Conservation (phyloP, 352 stramenopile species). For the Halophytophthora polymorphica region DNA sequence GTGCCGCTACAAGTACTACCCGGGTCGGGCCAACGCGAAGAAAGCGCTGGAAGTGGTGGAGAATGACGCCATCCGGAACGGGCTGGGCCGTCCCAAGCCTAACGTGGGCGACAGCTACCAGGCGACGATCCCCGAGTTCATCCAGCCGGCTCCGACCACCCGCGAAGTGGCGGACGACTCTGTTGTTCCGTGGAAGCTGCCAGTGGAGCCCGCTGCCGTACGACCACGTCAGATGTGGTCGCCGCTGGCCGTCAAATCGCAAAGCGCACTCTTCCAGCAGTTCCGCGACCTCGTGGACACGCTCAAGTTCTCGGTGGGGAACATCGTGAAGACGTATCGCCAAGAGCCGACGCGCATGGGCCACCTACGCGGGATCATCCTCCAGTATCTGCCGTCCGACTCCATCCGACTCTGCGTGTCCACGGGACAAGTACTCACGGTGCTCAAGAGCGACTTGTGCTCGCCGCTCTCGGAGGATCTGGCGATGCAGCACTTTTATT, state of each 20-base stretch:
- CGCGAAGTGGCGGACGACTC: conserved; percentile 12
- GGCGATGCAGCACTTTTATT: conserved; percentile 64
- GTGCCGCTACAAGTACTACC: conserved; percentile 84
- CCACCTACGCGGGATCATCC: conserved; percentile 63
- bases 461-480: conserved; percentile 70
- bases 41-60: conserved; percentile 66
- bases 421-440: conserved; percentile 39
- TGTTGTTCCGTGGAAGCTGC: conserved; percentile 31
- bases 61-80: conserved; percentile 67
- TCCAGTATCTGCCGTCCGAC: conserved; percentile 42
- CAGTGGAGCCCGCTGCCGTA: conserved; percentile 12
- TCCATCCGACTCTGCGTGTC: conserved; percentile 56
- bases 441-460: conserved; percentile 57
- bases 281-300: conserved; percentile 56
- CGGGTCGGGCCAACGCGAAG: conserved; percentile 52
- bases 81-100: conserved; percentile 56
- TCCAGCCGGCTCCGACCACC: conserved; percentile 14
- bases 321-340: conserved; percentile 66
- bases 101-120: conserved; percentile 70
- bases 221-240: conserved; percentile 66
- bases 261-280: conserved; percentile 43
- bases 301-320: conserved; percentile 61
- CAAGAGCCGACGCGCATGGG: conserved; percentile 29
- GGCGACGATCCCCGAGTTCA: conserved; percentile 42
- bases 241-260: conserved; percentile 38